Percentiles rank a stretch among this genome's conserved stretches.
phyloP scores from a whole-genome alignment of 176 grass and related monocot genomes.

The Puccinellia tenuiflora region DNA sequence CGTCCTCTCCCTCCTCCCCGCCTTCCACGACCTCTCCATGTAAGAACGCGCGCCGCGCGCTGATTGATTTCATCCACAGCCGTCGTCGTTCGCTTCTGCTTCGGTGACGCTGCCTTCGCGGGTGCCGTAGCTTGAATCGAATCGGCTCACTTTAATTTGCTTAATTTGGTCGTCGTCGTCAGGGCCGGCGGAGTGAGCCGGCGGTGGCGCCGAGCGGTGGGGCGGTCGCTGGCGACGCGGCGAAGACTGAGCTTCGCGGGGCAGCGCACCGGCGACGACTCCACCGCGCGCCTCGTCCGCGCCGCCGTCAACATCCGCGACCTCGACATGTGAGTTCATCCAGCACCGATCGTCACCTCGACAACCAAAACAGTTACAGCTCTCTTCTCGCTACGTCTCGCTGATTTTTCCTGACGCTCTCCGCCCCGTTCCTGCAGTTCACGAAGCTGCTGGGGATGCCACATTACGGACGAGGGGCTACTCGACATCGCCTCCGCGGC shows the following conservation, averaged over 20 bases:
- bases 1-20: slow-evolving; percentile 63
- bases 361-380: neutral
- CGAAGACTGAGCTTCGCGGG: slow-evolving; percentile 69
- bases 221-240: slow-evolving; percentile 63
- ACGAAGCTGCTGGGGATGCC: slow-evolving; percentile 83
- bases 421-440: slow-evolving; percentile 56
- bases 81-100: neutral
- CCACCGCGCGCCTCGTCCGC: slow-evolving; percentile 61
- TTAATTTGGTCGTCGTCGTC: neutral
- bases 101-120: neutral
- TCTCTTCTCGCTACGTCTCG: no score
- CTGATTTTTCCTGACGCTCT: slow-evolving; percentile 9
- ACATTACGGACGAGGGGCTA: slow-evolving; percentile 70
- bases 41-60: no score
- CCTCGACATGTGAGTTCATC: slow-evolving; percentile 69
- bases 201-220: slow-evolving; percentile 72
- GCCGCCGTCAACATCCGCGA: slow-evolving; percentile 76
- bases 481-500: slow-evolving; percentile 64
- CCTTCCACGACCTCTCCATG: slow-evolving; percentile 83
- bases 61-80: neutral
- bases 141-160: neutral
- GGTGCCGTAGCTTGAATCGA: neutral
- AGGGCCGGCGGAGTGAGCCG: slow-evolving; percentile 72
- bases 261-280: slow-evolving; percentile 71
- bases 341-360: neutral